phyloP scores from a whole-genome alignment of 2,329 filamentous ascomycete genomes.

The Aspergillus jensenii region DNA sequence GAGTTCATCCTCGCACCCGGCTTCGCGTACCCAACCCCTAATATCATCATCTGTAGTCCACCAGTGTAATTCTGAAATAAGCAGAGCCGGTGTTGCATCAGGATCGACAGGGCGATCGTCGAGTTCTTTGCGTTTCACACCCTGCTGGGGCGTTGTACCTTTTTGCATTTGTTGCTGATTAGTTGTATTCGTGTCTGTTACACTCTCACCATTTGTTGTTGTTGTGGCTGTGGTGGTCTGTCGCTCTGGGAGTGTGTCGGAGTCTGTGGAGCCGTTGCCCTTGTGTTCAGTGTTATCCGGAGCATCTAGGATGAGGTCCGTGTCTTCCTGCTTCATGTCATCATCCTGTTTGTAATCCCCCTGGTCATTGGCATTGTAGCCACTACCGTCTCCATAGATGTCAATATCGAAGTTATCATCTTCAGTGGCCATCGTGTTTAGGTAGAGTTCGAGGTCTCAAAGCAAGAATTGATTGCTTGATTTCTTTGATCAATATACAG shows the following conservation, averaged over 20 bases:
- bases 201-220: slow-evolving; percentile 25
- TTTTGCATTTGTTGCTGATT: slow-evolving; percentile 21
- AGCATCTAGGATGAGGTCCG: slow-evolving; percentile 40
- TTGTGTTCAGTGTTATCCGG: slow-evolving; percentile 34
- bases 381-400: slow-evolving; percentile 63
- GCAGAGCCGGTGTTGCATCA: slow-evolving; percentile 67
- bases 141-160: slow-evolving; percentile 49
- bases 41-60: slow-evolving; percentile 97
- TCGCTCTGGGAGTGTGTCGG: slow-evolving; percentile 25
- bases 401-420: slow-evolving; percentile 72
- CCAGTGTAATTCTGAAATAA: slow-evolving; percentile 91
- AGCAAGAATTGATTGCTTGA: slow-evolving; percentile 36
- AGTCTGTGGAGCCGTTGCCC: slow-evolving; percentile 18
- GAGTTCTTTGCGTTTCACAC: slow-evolving; percentile 61
- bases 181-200: slow-evolving; percentile 19
- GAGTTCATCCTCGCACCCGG: slow-evolving; percentile 78
- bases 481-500: slow-evolving; percentile 41
- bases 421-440: slow-evolving; percentile 52
- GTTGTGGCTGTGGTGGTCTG: slow-evolving; percentile 22
- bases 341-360: slow-evolving; percentile 38
- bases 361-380: slow-evolving; percentile 47
- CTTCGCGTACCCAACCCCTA: slow-evolving; percentile 77
- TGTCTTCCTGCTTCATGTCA: slow-evolving; percentile 38
- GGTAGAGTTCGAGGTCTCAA: slow-evolving; percentile 28
- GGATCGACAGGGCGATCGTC: slow-evolving; percentile 58